phyloP scores from a whole-genome alignment of 176 grass and related monocot genomes.

The Hordeum marinum region DNA sequence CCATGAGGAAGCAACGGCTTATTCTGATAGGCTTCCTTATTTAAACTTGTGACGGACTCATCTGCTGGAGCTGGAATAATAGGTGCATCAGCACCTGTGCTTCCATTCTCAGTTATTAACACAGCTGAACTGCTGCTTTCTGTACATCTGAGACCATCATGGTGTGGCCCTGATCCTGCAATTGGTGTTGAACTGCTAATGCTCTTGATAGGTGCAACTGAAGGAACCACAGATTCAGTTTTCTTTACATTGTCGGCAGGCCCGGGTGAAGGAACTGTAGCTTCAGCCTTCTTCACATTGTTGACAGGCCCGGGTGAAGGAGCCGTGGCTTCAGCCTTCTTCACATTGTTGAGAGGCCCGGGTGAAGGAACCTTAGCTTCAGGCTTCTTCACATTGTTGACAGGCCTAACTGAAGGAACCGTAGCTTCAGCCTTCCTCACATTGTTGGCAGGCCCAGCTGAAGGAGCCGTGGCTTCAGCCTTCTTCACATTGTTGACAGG shows the following conservation, averaged over 20 bases:
- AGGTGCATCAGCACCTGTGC: slow-evolving; percentile 23
- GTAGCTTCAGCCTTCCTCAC: neutral
- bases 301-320: neutral
- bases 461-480: neutral
- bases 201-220: slow-evolving; percentile 6
- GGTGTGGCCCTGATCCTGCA: neutral
- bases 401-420: neutral
- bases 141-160: neutral
- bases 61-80: slow-evolving; percentile 25
- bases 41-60: slow-evolving; percentile 5
- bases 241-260: slow-evolving; percentile 21
- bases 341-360: neutral
- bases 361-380: neutral
- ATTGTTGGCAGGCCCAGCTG: neutral
- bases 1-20: slow-evolving; percentile 69
- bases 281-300: neutral
- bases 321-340: neutral
- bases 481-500: neutral
- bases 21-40: slow-evolving; percentile 35
- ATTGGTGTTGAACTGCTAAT: slow-evolving; percentile 8
- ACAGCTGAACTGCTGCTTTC: slow-evolving; percentile 23
- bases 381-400: neutral
- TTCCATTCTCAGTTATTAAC: slow-evolving; percentile 42
- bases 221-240: slow-evolving; percentile 5
- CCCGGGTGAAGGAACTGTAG: neutral